Percentiles rank a stretch among this genome's conserved stretches.
Conservation (phyloP, 2,329 filamentous ascomycete species). For the Cercospora sesami region DNA sequence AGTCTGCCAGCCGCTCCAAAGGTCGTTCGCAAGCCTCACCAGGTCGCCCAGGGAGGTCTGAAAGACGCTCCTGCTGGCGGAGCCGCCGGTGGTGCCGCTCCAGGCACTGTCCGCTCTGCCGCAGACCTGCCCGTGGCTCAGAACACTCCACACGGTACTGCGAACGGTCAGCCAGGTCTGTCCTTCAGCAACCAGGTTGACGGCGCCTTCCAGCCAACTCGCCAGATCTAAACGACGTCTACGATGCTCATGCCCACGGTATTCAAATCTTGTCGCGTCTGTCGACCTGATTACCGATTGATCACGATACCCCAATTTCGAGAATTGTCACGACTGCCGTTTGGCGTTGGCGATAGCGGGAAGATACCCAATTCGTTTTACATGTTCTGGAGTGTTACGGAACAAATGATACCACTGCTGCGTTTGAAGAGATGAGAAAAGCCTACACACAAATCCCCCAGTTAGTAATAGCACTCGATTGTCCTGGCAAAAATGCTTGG, state of each 20-base stretch:
- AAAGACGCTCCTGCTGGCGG: conserved; percentile 7
- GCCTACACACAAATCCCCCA: not conserved
- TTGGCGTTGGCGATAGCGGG: conserved; percentile 28
- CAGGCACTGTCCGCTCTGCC: conserved; percentile 12
- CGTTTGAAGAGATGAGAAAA: conserved; percentile 16
- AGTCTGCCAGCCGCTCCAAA: conserved; percentile 63
- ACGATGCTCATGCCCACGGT: conserved; percentile 2
- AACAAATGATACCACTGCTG: conserved; percentile 35
- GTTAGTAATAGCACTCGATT: conserved; percentile 10
- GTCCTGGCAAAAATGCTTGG: not conserved
- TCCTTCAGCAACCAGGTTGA: conserved; percentile 41
- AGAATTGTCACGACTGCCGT: conserved; percentile 23
- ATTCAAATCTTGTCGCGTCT: conserved; percentile 7
- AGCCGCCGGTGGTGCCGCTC: conserved; percentile 22
- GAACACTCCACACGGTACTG: conserved; percentile 4
- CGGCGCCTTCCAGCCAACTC: conserved; percentile 31
- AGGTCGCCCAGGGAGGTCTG: conserved; percentile 41
- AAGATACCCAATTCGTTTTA: conserved; percentile 28
- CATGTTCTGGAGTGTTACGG: conserved; percentile 21
- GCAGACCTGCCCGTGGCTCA: conserved; percentile 1
- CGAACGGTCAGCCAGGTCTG: not conserved
- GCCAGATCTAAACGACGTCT: conserved; percentile 35
- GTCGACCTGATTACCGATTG: conserved; percentile 12
- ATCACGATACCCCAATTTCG: conserved; percentile 15
- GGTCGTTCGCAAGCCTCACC: conserved; percentile 62